Base-by-base conservation (phyloP, 1,139 yeast genomes). In the Magnusiomyces ingens region DNA sequence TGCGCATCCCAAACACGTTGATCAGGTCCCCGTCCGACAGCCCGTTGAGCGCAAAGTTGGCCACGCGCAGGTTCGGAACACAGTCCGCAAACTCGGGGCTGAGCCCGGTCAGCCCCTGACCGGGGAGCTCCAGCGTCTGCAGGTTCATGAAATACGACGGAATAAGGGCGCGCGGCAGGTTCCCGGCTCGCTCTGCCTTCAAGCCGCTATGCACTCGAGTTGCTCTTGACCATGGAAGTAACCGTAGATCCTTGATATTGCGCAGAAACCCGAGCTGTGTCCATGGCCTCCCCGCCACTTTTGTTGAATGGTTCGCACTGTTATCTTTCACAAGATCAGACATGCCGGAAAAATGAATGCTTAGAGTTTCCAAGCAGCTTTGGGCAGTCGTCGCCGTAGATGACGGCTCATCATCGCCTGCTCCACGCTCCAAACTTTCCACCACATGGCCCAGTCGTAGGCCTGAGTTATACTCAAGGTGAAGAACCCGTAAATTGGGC, bases 51-150 rank as follows among this genome's bases (percentile, higher is more conserved):
- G 48, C 41, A 45, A 45, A 36, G 17, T 45, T 45, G 41, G 41
- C 42, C 6, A 45, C 48, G 10, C 48, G 48, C 26, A 45, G 13
- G 29, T 45, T 45, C 3, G 48, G 48, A 15, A 18, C 41, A n/a
- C 8, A 19, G 17, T 45, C 32, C 5, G 41, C 41, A 45, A 45
- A 45, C 6, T 35, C 32, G 15, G 18, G 41, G 36, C 26, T 37
- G 3, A 45, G 29, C 13, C 18, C 15, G n/a, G 42, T 4, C 4
- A 45, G 18, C 2, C 41, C 41, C 32, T 45, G 48, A 3, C 48
- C 48, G 13, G 41, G 19, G 6, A 35, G 32, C 12, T 35, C 41
- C 15, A 45, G 32, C 4, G 19, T 6, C 13, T 45, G 35, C 8
- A 45, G 32, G 17, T 36, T 45, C 32, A 35, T n/a, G 32, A 45